A percentile compares a stretch with the other conserved stretches of the same genome.
Evolutionary conservation across 2,329 filamentous ascomycete species (phyloP).

Genomic region (Claviceps humidiphila): DNA sequence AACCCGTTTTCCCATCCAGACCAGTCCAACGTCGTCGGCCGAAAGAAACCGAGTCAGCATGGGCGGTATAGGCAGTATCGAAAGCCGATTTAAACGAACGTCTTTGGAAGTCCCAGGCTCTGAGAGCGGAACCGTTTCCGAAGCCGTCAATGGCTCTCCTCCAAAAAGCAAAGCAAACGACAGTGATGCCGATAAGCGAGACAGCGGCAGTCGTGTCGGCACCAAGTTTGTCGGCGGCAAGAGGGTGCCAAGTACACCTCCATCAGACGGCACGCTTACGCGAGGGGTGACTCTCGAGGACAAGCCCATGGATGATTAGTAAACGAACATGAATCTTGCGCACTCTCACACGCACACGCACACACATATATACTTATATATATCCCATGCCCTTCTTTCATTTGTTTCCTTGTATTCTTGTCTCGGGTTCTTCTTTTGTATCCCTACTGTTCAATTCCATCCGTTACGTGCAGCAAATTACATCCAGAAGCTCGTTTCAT

Average conservation of each 20-base stretch:
- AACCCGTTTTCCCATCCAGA: constrained; percentile 74
- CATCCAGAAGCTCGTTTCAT: too few species aligned
- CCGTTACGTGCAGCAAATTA: too few species aligned
- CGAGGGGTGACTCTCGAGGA: constrained; percentile 40
- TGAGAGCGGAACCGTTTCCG: constrained; percentile 26
- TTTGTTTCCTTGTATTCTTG: background rate
- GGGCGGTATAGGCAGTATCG: constrained; percentile 30
- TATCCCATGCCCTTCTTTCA: background rate
- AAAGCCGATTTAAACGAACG: constrained; percentile 38
- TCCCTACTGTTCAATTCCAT: too few species aligned
- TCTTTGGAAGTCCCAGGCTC: constrained; percentile 72
- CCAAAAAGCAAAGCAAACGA: constrained; percentile 13
- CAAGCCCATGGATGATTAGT: constrained; percentile 38
- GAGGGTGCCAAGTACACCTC: constrained; percentile 22
- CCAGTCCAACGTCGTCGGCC: constrained; percentile 42
- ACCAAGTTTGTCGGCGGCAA: constrained; percentile 36
- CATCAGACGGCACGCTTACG: constrained; percentile 15
- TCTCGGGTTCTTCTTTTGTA: background rate
- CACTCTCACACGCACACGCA: too few species aligned
- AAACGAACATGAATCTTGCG: constrained; percentile 1
- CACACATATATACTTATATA: too few species aligned
- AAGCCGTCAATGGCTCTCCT: constrained; percentile 29
- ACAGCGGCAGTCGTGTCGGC: constrained; percentile 40
- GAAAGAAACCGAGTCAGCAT: constrained; percentile 39
- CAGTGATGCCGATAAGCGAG: constrained; percentile 41